These are phyloP conservation scores for Paramecium octaurelia DNA, from an alignment of 73 alveolate species.

Conservation along the genomic window DNA sequence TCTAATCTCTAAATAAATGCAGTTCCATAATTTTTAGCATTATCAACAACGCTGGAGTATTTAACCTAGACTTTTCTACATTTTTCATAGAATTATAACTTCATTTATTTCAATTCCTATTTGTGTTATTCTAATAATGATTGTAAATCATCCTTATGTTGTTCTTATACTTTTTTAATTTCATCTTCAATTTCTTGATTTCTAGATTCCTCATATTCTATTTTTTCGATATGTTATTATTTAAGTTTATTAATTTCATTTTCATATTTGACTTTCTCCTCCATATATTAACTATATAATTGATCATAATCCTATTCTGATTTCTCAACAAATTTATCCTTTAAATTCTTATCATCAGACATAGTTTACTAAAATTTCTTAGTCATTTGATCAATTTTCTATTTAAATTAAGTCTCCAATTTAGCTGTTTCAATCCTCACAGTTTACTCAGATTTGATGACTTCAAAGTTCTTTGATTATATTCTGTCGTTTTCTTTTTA, in stretches of 20 bases:
- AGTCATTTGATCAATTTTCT: conserved; percentile 46
- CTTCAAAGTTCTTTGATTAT: conserved; percentile 51
- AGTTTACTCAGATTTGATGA: conserved; percentile 54
- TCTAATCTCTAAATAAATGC: conserved; percentile 58
- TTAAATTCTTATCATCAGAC: conserved; percentile 53
- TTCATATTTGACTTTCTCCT: conserved; percentile 43
- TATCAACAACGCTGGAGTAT: conserved; percentile 58
- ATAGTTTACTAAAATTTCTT: conserved; percentile 46
- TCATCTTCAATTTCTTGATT: conserved; percentile 60
- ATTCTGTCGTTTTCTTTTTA: conserved; percentile 50
- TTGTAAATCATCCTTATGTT: conserved; percentile 35
- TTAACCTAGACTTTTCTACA: conserved; percentile 51
- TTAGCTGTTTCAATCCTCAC: conserved; percentile 57
- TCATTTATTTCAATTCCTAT: conserved; percentile 50
- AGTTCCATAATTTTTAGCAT: conserved; percentile 62
- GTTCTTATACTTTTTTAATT: conserved; percentile 41
- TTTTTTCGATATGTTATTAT: conserved; percentile 44
- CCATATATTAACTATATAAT: not conserved
- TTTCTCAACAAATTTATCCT: conserved; percentile 57
- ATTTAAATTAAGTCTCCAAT: conserved; percentile 27
- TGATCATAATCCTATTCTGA: conserved; percentile 51
- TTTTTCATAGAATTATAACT: conserved; percentile 54
- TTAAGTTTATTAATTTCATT: conserved; percentile 27
- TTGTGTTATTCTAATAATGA: conserved; percentile 44
- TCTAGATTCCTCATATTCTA: conserved; percentile 57